Evolutionary conservation across 2,329 filamentous ascomycete genomes (phyloP).

Genomic region (Pseudopyricularia cyperi): DNA sequence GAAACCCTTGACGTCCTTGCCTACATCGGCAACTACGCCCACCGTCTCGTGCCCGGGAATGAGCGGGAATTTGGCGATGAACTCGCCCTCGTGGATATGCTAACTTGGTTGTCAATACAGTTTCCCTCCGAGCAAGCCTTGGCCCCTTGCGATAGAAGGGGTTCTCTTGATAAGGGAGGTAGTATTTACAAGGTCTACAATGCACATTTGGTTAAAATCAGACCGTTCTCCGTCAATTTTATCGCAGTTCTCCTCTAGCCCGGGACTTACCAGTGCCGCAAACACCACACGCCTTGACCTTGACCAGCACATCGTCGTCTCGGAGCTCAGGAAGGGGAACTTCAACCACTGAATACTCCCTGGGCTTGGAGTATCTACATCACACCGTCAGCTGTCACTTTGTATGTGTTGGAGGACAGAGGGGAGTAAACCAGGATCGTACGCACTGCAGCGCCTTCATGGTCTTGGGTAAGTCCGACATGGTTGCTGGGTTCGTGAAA

Average conservation of each 20-base stretch:
- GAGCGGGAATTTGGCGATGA: constrained; percentile 48
- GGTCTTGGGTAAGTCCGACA: constrained; percentile 21
- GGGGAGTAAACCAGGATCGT: neutral
- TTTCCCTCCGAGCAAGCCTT: neutral
- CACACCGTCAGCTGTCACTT: neutral
- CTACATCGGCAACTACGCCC: constrained; percentile 47
- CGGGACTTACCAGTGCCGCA: constrained; percentile 38
- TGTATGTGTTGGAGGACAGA: neutral
- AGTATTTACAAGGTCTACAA: constrained; percentile 21
- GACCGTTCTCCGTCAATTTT: neutral
- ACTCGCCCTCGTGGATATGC: constrained; percentile 58
- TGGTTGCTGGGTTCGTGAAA: constrained; percentile 9
- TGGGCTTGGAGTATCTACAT: constrained; percentile 10
- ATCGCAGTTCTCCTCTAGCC: neutral
- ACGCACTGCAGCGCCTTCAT: constrained; percentile 16
- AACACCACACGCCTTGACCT: constrained; percentile 55
- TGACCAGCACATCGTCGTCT: constrained; percentile 48
- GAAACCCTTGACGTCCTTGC: constrained; percentile 46
- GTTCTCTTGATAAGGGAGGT: neutral
- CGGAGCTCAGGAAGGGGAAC: constrained; percentile 48
- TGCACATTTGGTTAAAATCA: neutral
- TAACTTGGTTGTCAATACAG: constrained; percentile 7
- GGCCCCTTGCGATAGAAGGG: no score
- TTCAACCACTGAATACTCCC: constrained; percentile 43
- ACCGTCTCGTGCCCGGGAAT: constrained; percentile 59